A percentile compares a stretch with the other conserved stretches of the same genome.
Evolutionary conservation across 768 basidiomycete species (phyloP).

Genomic region (Tephrocybe sp.): DNA sequence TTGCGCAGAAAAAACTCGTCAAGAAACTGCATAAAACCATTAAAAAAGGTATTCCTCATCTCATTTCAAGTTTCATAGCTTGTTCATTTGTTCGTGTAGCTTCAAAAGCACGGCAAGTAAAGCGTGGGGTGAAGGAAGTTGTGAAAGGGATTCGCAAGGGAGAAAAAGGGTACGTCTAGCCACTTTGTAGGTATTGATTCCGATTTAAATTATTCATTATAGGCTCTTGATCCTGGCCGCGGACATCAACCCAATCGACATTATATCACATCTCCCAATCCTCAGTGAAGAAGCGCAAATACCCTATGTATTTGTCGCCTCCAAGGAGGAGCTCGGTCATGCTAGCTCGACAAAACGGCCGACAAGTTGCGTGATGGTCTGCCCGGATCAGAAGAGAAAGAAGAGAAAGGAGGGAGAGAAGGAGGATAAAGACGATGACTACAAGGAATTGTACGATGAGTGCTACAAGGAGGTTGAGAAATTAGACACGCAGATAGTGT

Average conservation of each 20-base stretch:
- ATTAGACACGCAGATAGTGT: conserved; percentile 69
- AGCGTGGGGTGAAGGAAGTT: conserved; percentile 97
- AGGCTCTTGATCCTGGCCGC: conserved; percentile 92
- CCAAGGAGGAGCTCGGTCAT: conserved; percentile 94
- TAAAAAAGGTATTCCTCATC: conserved; percentile 69
- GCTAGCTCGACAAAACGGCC: conserved; percentile 97
- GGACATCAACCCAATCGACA: conserved; percentile 98
- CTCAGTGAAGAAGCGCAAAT: conserved; percentile 92
- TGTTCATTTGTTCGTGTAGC: conserved; percentile 44
- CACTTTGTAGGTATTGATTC: not conserved
- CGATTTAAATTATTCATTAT: not conserved
- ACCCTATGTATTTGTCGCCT: conserved; percentile 87
- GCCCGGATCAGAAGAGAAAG: conserved; percentile 77
- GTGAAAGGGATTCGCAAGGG: conserved; percentile 97
- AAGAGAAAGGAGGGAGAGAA: conserved; percentile 60
- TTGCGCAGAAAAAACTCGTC: conserved; percentile 89
- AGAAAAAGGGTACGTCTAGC: conserved; percentile 79
- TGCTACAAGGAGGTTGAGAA: conserved; percentile 83
- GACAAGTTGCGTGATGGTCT: conserved; percentile 96
- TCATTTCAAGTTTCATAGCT: not conserved
- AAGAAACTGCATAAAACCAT: conserved; percentile 96
- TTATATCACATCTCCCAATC: conserved; percentile 94
- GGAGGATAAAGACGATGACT: conserved; percentile 79
- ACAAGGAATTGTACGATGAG: conserved; percentile 83
- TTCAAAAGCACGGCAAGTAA: conserved; percentile 92